Conservation (phyloP, 2,329 filamentous ascomycete species). For the Aspergillus pseudoviridinutans region DNA sequence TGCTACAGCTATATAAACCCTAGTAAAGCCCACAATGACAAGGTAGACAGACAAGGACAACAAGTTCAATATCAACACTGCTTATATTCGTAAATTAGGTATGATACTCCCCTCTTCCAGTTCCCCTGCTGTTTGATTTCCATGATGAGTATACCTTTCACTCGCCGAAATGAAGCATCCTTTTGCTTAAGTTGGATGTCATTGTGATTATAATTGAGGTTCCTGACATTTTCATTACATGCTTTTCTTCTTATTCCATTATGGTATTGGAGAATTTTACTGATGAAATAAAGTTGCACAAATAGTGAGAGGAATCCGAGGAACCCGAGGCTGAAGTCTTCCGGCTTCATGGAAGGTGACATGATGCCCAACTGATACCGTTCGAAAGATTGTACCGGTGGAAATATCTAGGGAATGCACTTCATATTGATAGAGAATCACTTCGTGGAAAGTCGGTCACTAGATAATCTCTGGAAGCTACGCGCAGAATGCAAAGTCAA, state of each 20-base stretch:
- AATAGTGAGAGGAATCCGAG: background rate
- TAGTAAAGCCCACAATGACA: background rate
- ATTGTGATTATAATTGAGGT: background rate
- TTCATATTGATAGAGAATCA: no score
- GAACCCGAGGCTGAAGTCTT: no score
- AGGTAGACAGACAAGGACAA: background rate
- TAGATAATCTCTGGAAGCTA: no score
- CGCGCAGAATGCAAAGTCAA: no score
- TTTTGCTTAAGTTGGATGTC: background rate
- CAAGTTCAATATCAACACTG: background rate
- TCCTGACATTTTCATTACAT: background rate
- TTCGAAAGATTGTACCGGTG: no score
- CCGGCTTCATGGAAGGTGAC: no score
- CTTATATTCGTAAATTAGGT: background rate
- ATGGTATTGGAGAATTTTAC: background rate
- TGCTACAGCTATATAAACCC: background rate
- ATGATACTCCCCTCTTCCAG: background rate
- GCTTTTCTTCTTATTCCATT: background rate
- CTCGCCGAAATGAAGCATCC: background rate
- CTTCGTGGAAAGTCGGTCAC: no score
- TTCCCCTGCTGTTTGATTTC: background rate
- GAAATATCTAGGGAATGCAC: no score
- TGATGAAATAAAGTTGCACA: background rate
- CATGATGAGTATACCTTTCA: background rate
- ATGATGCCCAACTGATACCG: no score